Evolutionary conservation across 139 green algal genomes (phyloP), one percentile per base, ranked within the genome.

Genomic region (Auxenochlorella pyrenoidosa): DNA sequence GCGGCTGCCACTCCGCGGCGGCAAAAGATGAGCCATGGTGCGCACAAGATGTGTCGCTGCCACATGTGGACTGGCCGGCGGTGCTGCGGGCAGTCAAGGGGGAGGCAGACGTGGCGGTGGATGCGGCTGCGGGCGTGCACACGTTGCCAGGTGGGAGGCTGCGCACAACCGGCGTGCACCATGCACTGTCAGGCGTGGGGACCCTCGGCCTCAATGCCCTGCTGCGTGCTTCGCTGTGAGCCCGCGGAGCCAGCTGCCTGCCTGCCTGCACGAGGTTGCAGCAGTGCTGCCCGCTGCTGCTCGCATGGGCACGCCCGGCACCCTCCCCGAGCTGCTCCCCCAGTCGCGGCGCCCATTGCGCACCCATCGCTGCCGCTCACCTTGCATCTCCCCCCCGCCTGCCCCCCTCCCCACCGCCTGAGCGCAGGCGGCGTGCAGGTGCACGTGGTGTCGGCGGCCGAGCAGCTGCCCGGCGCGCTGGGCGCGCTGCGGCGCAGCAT

Each of bases 401-500:
- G 38, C 47, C 18, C 36, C 8, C 34, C n/a, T 21, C 40, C 24
- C 10, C 28, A 12, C 30, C 4, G 3, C n/a, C n/a, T n/a, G n/a
- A n/a, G 36, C 60, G 60, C 86, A 87, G 86, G 86, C 60, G 79
- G 78, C 43, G 51, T 90, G 32, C 34, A 21, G 0, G 76, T 86
- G 28, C 41, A 82, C 28, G 75, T 90, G 47, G 85, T 91, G 12
- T 75, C 44, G 3, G 19, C n/a, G 40, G 36, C 38, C 5, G 65
- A 68, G 22, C 65, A 81, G 51, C 43, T 91, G 70, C 26, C 59
- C 1, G 44, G 28, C n/a, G 88, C 89, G 65, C 73, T 92, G 41
- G 30, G 28, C 54, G 76, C 36, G 82, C 82, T 92, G 34, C 66
- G 75, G 10, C 12, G 24, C 66, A 86, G 65, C 81, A 92, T 91